These are phyloP conservation scores for Malus hybrid DNA, from an alignment of 331 rosid genomes.

Conservation along the genomic window DNA sequence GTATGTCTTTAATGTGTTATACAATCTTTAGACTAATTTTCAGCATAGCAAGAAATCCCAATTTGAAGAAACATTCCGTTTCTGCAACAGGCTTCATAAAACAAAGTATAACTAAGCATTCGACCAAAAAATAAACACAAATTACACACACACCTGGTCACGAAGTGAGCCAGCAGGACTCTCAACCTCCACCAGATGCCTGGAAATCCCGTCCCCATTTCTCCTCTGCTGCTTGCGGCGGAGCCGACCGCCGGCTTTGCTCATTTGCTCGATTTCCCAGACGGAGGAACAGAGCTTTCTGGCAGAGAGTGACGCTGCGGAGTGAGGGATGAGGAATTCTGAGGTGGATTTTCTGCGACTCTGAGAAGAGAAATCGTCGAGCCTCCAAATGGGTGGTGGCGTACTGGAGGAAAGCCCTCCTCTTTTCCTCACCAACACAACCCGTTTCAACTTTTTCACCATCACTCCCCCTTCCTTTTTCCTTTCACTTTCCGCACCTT, in stretches of 20 bases:
- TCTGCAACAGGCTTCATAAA: too few relatives aligned
- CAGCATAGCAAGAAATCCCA: not conserved
- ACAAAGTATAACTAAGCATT: not conserved
- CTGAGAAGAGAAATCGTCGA: constrained; percentile 29
- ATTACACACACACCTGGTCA: constrained; percentile 25
- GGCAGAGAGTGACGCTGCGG: constrained; percentile 41
- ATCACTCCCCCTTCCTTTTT: constrained; percentile 20
- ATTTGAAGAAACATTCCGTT: not conserved
- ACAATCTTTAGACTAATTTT: too few relatives aligned
- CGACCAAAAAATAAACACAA: not conserved
- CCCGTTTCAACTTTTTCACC: constrained; percentile 46
- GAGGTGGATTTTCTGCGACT: constrained; percentile 6
- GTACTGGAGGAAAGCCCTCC: constrained; percentile 45
- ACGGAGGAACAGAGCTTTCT: constrained; percentile 69
- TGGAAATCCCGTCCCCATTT: constrained; percentile 13
- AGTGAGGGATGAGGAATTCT: constrained; percentile 37
- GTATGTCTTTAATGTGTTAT: too few relatives aligned
- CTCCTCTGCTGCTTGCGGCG: constrained; percentile 29
- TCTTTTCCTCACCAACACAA: constrained; percentile 43
- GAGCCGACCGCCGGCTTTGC: constrained; percentile 15
- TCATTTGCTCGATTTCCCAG: constrained; percentile 55
- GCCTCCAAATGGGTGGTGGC: constrained; percentile 80
- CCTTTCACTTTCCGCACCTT: constrained; percentile 23
- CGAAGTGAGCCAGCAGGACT: constrained; percentile 21
- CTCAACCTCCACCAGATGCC: constrained; percentile 6